Percentiles rank a stretch among this genome's conserved stretches.
These are phyloP conservation scores for Cutaneotrichosporon spelunceum DNA, from an alignment of 1,284 basidiomycete species.

Conservation along the genomic window DNA sequence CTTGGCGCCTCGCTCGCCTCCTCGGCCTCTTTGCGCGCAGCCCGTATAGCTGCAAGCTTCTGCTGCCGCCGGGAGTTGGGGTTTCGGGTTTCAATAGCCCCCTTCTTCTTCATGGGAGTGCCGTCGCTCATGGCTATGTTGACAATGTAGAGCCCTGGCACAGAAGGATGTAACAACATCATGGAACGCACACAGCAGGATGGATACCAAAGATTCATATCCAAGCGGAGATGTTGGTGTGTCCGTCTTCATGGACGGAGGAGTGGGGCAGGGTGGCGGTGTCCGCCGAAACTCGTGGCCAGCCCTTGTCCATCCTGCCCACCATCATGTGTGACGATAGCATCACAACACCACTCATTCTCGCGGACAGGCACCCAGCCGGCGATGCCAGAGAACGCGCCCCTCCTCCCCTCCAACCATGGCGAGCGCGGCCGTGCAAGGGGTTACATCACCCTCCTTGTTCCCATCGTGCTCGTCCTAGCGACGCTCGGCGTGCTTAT, in stretches of 20 bases:
- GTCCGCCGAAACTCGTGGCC: too few relatives aligned
- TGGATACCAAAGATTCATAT: background rate
- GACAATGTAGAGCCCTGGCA: background rate
- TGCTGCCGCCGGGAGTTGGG: background rate
- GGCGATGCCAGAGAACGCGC: conserved; percentile 10
- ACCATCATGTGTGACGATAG: background rate
- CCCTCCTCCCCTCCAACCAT: conserved; percentile 10
- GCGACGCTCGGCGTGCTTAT: conserved; percentile 46
- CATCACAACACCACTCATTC: background rate
- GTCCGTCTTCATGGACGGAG: background rate
- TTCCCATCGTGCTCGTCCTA: conserved; percentile 44
- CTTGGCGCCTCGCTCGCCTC: conserved; percentile 16
- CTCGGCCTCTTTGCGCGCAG: background rate
- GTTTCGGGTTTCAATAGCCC: background rate
- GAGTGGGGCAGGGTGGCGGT: too few relatives aligned
- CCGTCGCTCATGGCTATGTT: background rate
- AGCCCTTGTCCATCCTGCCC: too few relatives aligned
- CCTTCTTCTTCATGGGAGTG: background rate
- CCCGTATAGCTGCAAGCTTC: background rate
- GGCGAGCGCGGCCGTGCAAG: conserved; percentile 10
- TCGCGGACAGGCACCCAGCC: too few relatives aligned
- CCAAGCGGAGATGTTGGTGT: background rate
- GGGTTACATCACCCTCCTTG: conserved; percentile 39
- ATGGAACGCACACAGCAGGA: too few relatives aligned
- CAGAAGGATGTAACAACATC: too few relatives aligned